Evolutionary conservation across 2,329 filamentous ascomycete species (phyloP).

Genomic region (Alternaria panax): DNA sequence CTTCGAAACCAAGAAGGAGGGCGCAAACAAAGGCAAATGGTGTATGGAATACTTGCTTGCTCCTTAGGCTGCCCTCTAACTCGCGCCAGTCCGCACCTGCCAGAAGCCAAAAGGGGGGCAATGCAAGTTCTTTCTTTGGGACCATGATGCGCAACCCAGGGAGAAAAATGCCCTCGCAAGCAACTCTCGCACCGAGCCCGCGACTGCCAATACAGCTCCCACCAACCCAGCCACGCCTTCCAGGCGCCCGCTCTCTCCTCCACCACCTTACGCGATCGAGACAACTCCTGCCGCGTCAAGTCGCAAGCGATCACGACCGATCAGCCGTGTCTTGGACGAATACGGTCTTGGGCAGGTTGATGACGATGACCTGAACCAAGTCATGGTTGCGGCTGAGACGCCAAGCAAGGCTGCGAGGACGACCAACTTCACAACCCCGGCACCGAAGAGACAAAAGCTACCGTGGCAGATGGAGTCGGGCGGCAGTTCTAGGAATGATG

Average conservation of each 20-base stretch:
- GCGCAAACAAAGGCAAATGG: constrained; percentile 63
- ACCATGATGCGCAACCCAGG: constrained; percentile 59
- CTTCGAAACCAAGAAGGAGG: constrained; percentile 65
- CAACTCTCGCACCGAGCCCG: constrained; percentile 58
- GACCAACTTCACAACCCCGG: constrained; percentile 48
- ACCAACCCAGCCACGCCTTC: constrained; percentile 23
- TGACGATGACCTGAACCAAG: constrained; percentile 41
- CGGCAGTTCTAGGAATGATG: constrained; percentile 12
- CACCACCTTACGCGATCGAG: constrained; percentile 27
- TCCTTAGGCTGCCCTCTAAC: constrained; percentile 14
- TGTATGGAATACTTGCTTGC: constrained; percentile 40
- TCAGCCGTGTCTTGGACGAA: constrained; percentile 41
- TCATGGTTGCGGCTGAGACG: constrained; percentile 44
- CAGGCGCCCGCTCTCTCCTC: constrained; percentile 25
- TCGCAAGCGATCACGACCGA: constrained; percentile 42
- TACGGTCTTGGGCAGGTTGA: constrained; percentile 42
- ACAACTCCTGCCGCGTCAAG: constrained; percentile 14
- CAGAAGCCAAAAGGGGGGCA: constrained; percentile 52
- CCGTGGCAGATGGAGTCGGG: constrained; percentile 48
- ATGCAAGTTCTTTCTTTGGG: constrained; percentile 67
- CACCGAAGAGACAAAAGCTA: constrained; percentile 41
- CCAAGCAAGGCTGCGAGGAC: constrained; percentile 52
- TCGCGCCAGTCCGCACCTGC: constrained; percentile 61
- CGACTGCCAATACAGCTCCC: not conserved
- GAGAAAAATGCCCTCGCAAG: constrained; percentile 57